Base-by-base conservation (phyloP, 257 asterid genomes). In the Mentha longifolia region DNA sequence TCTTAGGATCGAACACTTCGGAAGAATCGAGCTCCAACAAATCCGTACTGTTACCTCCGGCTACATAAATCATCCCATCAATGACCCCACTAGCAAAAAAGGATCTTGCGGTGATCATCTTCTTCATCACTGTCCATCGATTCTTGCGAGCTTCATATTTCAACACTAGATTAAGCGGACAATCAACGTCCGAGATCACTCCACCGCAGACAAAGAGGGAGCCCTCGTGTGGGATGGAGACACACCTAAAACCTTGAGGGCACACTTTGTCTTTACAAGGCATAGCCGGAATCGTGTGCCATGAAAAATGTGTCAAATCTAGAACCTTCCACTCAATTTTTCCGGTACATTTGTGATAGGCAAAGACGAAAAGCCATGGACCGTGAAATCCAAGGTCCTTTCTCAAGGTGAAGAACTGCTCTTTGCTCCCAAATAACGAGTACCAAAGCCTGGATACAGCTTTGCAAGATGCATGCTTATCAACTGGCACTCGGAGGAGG, bases 281-380 rank as follows among this genome's bases (percentile, higher is more conserved):
- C 98, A 94, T 94, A 9, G 95, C 80, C 0, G 98, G 97, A 64
- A 91, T 88, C 2, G 91, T 43, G 79, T 94, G 99, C 99, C 99
- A 94, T 1, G 93, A 75, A 31, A 82, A 77, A 43, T 79, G 85
- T 3, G 70, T 83, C 6, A 94, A 87, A 54, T 94, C 91, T 1
- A 94, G 87, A 74, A 91, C 97, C 81, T 86, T 86, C 99, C 99
- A 94, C 71, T 84, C 89, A 5, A 89, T 88, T 73, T 88, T 91
- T 14, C 96, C 90, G 0, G 96, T 88, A 72, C 96, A 88, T 73
- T 91, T 94, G 70, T 91, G 96, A 51, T 81, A 88, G 19, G 97
- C 88, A 58, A 88, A 91, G 30, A 94, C 97, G 55, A 84, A 94
- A 9, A 94, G 89, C 95, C 95, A 94, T 0, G 99, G 99, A 66